Base-by-base conservation (phyloP, 2,329 filamentous ascomycete species). In the Calcarisporium arbuscula region DNA sequence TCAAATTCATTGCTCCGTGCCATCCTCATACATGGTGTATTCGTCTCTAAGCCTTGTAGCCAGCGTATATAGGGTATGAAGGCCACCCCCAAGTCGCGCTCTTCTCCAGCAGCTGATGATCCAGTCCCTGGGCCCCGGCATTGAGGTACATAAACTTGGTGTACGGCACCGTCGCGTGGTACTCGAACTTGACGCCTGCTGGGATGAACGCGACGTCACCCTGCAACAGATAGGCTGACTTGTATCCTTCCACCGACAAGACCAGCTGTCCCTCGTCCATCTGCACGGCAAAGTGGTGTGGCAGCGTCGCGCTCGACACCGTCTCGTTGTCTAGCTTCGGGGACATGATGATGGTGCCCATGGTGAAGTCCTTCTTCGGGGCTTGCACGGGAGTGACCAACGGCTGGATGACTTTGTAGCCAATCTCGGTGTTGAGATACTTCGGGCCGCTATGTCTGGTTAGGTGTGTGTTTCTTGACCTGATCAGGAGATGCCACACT, bases 201-300 rank as follows among this genome's bases (percentile, higher is more conserved):
- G 50, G 49, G 17, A 54, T 35, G 29, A 54, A 54, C 8, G 46
- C 41, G 10, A 54, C 48, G 19, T 52, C 49, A n/a, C 51, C 49
- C 14, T 46, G 42, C 19, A 50, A 40, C 14, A 54, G 36, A 8
- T 38, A 38, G 6, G 40, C 42, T 20, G 31, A 32, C 16, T 47
- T 38, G 41, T 50, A 51, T 14, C 51, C 49, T 2, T 41, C 34
- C 8, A 54, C 35, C 3, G 29, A 19, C 9, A 53, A 38, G 4
- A 35, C 39, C 12, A 51, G 44, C 33, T 47, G 43, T 3, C 51
- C 47, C 29, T 53, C 49, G 32, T 50, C 47, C 30, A 54, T 37
- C 41, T 51, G 50, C 26, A 54, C 39, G 11, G 44, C 48, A 20
- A 49, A 41, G 23, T 44, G 44, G 26, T 45, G 30, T 1, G 37